These are phyloP conservation scores for Xylaria scruposa DNA, from an alignment of 495 filamentous ascomycete genomes.

Conservation along the genomic window DNA sequence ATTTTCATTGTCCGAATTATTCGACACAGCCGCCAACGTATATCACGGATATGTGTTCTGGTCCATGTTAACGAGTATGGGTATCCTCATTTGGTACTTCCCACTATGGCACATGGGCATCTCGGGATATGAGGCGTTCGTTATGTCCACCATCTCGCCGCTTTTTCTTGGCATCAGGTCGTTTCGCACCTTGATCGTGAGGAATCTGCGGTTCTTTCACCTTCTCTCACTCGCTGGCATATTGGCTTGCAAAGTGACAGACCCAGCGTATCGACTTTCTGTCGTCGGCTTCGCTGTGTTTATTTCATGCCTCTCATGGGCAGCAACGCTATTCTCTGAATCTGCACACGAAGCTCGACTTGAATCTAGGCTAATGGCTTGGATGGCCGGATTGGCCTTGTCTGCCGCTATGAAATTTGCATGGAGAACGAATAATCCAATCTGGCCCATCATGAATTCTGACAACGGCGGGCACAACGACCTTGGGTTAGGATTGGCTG, in stretches of 20 bases:
- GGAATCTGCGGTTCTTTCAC: conserved; percentile 73
- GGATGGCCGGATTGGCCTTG: conserved; percentile 79
- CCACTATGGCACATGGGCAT: conserved; percentile 99
- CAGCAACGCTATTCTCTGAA: conserved; percentile 79
- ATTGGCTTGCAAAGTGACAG: conserved; percentile 75
- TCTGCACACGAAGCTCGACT: conserved; percentile 74
- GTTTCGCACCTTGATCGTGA: conserved; percentile 69
- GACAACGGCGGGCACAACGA: conserved; percentile 94
- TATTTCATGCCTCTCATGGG: conserved; percentile 81
- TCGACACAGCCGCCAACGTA: conserved; percentile 86
- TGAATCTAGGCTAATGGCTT: conserved; percentile 81
- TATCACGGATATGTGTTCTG: conserved; percentile 98
- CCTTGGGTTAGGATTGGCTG: conserved; percentile 74
- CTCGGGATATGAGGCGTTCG: conserved; percentile 90
- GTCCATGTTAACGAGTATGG: conserved; percentile 89
- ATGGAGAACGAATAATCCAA: conserved; percentile 93
- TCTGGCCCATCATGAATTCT: conserved; percentile 92
- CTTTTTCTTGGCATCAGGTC: conserved; percentile 76
- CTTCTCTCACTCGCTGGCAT: conserved; percentile 79
- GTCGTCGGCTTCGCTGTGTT: conserved; percentile 78
- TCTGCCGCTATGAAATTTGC: conserved; percentile 93
- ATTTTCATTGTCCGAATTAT: conserved; percentile 75
- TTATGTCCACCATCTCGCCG: conserved; percentile 85
- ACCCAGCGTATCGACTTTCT: conserved; percentile 80
- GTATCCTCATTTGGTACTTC: conserved; percentile 94